Conservation (phyloP, 163 green algal genomes). For the Scenedesmus sp. region DNA sequence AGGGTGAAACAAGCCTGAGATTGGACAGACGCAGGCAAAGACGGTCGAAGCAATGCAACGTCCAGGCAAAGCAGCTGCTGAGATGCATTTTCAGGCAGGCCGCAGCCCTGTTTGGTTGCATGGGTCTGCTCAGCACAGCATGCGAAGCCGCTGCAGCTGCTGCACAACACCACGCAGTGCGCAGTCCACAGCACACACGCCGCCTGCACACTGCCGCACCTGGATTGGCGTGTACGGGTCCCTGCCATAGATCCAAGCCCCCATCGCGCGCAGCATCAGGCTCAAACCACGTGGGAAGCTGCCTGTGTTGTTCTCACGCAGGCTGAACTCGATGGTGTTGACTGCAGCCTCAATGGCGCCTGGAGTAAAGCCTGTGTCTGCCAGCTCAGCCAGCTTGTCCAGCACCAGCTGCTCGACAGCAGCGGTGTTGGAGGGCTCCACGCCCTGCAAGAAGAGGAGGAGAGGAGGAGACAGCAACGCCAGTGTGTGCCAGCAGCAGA, state of each 20-base stretch:
- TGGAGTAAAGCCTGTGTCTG: constrained; percentile 80
- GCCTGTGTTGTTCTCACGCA: constrained; percentile 99
- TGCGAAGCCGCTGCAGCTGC: too few relatives aligned
- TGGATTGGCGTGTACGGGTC: constrained; percentile 91
- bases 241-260: constrained; percentile 96
- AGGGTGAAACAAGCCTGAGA: too few relatives aligned
- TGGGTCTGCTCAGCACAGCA: too few relatives aligned
- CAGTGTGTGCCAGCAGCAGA: not conserved
- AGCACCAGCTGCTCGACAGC: constrained; percentile 92
- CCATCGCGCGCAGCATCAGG: constrained; percentile 96
- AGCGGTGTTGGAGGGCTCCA: constrained; percentile 70
- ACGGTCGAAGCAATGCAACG: too few relatives aligned
- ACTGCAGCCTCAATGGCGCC: constrained; percentile 93
- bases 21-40: too few relatives aligned
- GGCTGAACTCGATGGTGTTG: constrained; percentile 98
- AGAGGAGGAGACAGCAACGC: not conserved
- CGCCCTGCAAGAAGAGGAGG: constrained; percentile 40
- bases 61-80: too few relatives aligned
- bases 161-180: not conserved
- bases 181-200: not conserved
- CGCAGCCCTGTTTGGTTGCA: too few relatives aligned
- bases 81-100: too few relatives aligned
- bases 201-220: constrained; percentile 34
- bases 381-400: constrained; percentile 80
- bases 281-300: constrained; percentile 95